A percentile compares a stretch with the other conserved stretches of the same genome.
These are phyloP conservation scores for Talaromyces atroroseus DNA, from an alignment of 2,329 filamentous ascomycete species.

Conservation along the genomic window DNA sequence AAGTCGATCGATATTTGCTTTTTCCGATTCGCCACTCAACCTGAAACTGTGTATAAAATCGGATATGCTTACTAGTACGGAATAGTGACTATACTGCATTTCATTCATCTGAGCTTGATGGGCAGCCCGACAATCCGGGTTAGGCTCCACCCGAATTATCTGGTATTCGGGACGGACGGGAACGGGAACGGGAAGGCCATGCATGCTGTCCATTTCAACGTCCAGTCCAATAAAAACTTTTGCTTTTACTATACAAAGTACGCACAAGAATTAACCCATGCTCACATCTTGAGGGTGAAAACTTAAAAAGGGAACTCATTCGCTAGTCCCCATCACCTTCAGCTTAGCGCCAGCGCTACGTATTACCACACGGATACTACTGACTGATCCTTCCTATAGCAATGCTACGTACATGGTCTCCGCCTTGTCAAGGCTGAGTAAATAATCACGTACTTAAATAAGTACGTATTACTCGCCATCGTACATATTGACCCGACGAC, in stretches of 20 bases:
- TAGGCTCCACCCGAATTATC: background rate
- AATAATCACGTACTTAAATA: too few relatives aligned
- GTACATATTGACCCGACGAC: background rate
- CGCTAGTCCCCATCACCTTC: background rate
- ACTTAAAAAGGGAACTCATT: background rate
- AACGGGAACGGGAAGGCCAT: background rate
- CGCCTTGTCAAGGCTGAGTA: background rate
- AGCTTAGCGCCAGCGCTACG: background rate
- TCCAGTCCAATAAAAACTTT: background rate
- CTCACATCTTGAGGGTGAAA: background rate
- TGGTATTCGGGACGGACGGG: background rate
- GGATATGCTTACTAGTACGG: background rate
- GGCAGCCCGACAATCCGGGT: background rate
- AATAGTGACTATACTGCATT: background rate
- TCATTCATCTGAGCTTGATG: background rate
- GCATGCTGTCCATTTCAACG: background rate
- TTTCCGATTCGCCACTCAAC: background rate
- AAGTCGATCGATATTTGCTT: background rate
- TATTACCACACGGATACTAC: background rate
- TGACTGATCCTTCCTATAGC: background rate
- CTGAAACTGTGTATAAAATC: background rate
- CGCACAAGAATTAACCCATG: background rate
- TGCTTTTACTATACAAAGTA: background rate
- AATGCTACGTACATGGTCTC: background rate
- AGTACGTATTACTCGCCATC: background rate